These are phyloP conservation scores for Gigaspora rosea DNA, from an alignment of 192 early-diverging fungal species.

Conservation along the genomic window DNA sequence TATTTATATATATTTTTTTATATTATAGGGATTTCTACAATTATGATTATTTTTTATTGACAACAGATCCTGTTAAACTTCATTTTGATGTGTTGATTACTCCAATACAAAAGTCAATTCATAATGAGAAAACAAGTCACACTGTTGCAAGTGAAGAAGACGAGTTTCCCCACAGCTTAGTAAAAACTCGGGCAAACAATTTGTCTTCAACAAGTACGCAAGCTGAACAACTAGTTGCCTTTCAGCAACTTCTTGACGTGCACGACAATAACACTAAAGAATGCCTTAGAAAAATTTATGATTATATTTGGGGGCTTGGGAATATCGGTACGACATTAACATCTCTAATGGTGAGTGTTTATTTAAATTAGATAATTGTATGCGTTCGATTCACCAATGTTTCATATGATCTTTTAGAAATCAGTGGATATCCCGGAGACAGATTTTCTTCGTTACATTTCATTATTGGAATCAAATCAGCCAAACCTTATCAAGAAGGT, in stretches of 20 bases:
- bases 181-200: too few relatives aligned
- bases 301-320: background rate
- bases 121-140: too few relatives aligned
- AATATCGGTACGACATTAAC: background rate
- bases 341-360: constrained; percentile 24
- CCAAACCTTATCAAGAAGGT: constrained; percentile 31
- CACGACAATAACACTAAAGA: background rate
- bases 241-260: background rate
- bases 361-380: background rate
- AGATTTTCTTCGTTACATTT: constrained; percentile 2
- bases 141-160: too few relatives aligned
- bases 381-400: background rate
- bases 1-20: too few relatives aligned
- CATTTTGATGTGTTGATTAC: background rate
- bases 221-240: background rate
- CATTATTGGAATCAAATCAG: constrained; percentile 13
- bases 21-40: background rate
- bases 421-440: background rate
- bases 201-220: background rate
- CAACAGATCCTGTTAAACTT: background rate
- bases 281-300: background rate
- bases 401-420: background rate
- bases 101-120: background rate
- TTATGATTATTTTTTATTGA: background rate
- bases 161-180: too few relatives aligned